phyloP scores from a whole-genome alignment of 805 yeast species.

The Ogataea methanolica region DNA sequence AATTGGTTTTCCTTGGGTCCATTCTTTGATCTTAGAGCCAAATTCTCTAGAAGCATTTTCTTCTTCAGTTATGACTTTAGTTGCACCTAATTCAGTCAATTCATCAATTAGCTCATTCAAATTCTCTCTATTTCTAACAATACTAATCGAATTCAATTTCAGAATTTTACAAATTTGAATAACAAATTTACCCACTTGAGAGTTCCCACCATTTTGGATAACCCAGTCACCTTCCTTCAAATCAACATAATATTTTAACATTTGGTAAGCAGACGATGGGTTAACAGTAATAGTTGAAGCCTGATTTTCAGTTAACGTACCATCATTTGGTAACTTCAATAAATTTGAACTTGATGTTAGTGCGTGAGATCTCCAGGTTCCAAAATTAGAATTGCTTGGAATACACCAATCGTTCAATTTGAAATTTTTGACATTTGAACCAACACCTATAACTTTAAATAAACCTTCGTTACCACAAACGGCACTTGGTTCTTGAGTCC shows the following conservation, averaged over 20 bases:
- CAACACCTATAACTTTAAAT: conserved; percentile 76
- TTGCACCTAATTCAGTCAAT: conserved; percentile 70
- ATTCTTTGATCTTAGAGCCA: conserved; percentile 50
- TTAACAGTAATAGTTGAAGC: conserved; percentile 92
- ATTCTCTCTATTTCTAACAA: conserved; percentile 81
- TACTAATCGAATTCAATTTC: conserved; percentile 80
- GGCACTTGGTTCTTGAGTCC: conserved; percentile 61
- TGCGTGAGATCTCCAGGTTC: conserved; percentile 91
- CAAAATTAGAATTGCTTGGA: conserved; percentile 72
- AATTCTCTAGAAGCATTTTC: conserved; percentile 69
- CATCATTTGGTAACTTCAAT: conserved; percentile 47
- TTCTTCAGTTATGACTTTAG: conserved; percentile 84
- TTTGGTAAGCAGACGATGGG: conserved; percentile 87
- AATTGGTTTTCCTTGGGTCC: conserved; percentile 50
- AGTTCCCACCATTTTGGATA: conserved; percentile 93
- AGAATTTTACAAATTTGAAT: conserved; percentile 76
- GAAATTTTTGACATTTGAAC: conserved; percentile 44
- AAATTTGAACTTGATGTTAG: conserved; percentile 48
- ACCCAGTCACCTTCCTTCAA: conserved; percentile 79
- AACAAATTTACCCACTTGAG: conserved; percentile 91
- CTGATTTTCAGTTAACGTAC: conserved; percentile 45
- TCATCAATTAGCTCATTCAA: conserved; percentile 54
- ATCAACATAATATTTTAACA: conserved; percentile 68
- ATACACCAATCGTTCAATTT: conserved; percentile 82
- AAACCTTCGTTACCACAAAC: conserved; percentile 94